Evolutionary conservation across 108 stramenopile genomes (phyloP).

Genomic region (Nitzschia sp.): DNA sequence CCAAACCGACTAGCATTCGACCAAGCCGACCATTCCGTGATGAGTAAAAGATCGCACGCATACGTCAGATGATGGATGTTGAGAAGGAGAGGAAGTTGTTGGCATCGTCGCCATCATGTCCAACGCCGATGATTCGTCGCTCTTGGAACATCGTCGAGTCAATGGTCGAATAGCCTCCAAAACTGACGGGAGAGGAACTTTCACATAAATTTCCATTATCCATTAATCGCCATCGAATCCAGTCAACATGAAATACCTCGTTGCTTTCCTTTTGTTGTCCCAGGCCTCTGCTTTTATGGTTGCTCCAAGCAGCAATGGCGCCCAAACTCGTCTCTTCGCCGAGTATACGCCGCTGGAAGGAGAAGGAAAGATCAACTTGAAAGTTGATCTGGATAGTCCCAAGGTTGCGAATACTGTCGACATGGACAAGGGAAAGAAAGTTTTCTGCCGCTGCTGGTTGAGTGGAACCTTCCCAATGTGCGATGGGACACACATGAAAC

Average conservation of each 20-base stretch:
- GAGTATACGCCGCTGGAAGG: slow-evolving; percentile 39
- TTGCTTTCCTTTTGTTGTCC: slow-evolving; percentile 2
- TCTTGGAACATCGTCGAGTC: too few species aligned
- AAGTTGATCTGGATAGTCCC: slow-evolving; percentile 63
- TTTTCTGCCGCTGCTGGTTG: slow-evolving; percentile 89
- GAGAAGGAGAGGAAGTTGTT: too few species aligned
- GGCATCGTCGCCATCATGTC: too few species aligned
- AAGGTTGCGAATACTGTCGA: slow-evolving; percentile 69
- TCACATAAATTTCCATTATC: too few species aligned
- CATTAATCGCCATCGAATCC: too few species aligned
- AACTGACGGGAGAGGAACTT: too few species aligned
- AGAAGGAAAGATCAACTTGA: slow-evolving; percentile 58
- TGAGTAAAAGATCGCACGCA: too few species aligned
- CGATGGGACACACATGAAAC: slow-evolving; percentile 79
- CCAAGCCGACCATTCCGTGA: too few species aligned
- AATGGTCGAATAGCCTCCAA: too few species aligned
- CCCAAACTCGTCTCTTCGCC: slow-evolving; percentile 2
- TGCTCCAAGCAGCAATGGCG: background rate
- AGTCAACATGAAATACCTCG: slow-evolving; percentile 22
- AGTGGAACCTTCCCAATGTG: slow-evolving; percentile 86
- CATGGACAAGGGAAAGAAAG: slow-evolving; percentile 68
- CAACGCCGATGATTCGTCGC: too few species aligned
- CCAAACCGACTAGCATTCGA: too few species aligned
- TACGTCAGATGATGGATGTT: too few species aligned
- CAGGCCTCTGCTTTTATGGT: slow-evolving; percentile 10